Percentiles rank a stretch among this genome's conserved stretches.
phyloP scores from a whole-genome alignment of 305 asterid genomes.

The Solanum aculeatissimum region DNA sequence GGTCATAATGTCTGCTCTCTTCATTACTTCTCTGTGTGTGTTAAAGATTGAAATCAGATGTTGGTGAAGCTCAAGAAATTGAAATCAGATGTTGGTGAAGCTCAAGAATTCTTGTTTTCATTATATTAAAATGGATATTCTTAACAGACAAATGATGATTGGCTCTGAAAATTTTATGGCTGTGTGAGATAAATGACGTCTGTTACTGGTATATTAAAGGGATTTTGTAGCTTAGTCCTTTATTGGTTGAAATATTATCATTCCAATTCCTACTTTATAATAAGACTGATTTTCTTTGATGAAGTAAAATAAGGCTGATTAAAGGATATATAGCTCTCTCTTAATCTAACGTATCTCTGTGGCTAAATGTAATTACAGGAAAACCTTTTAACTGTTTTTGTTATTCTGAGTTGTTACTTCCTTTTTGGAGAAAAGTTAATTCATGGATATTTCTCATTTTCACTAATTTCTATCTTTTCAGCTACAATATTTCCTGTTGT shows the following conservation, averaged over 20 bases:
- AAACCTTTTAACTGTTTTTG: neutral
- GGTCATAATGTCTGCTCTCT: neutral
- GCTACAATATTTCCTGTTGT: slow-evolving; percentile 87
- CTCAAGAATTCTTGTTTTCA: neutral
- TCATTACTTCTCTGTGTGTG: neutral
- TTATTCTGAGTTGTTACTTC: neutral
- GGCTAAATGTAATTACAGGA: neutral
- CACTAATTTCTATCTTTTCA: slow-evolving; percentile 20
- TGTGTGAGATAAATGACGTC: neutral
- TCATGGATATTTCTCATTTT: neutral
- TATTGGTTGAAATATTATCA: neutral
- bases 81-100: neutral
- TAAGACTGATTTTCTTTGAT: too few species aligned
- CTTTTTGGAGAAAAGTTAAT: neutral
- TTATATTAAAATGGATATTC: neutral
- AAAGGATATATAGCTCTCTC: neutral
- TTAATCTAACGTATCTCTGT: neutral
- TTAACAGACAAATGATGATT: neutral
- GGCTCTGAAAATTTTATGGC: neutral
- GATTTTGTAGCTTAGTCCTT: neutral
- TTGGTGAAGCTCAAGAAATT: neutral
- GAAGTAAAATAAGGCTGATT: neutral
- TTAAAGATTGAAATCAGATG: neutral
- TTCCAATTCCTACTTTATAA: too few species aligned
- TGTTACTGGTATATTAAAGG: neutral